Evolutionary conservation across 371 early-diverging fungal species (phyloP).

Genomic region (Mucor saturninus): DNA sequence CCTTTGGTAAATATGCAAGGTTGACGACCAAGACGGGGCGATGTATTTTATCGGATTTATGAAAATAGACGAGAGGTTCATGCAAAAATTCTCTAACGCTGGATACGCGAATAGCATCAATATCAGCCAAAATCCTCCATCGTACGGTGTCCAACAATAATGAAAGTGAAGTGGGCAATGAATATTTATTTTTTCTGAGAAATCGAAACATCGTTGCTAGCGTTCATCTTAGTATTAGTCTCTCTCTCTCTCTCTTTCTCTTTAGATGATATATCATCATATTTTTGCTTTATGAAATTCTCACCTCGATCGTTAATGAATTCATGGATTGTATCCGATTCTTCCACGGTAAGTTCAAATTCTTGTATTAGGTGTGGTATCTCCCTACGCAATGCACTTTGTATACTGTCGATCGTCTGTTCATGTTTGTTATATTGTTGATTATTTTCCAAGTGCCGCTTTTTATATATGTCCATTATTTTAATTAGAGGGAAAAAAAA

Average conservation of each 20-base stretch:
- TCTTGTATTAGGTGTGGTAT: constrained; percentile 46
- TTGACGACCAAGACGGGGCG: constrained; percentile 47
- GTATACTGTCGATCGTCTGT: constrained; percentile 37
- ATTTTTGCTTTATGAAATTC: too few relatives aligned
- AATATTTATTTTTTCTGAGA: constrained; percentile 40
- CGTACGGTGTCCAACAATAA: constrained; percentile 42
- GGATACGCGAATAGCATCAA: constrained; percentile 28
- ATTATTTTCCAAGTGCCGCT: constrained; percentile 25
- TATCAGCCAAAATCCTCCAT: constrained; percentile 43
- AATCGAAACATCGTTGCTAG: constrained; percentile 51
- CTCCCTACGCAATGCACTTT: constrained; percentile 42
- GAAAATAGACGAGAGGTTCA: constrained; percentile 44
- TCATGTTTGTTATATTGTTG: constrained; percentile 30
- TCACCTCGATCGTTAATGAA: constrained; percentile 47
- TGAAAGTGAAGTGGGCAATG: constrained; percentile 41
- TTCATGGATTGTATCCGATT: constrained; percentile 33
- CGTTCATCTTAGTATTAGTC: background rate
- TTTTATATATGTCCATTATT: constrained; percentile 15
- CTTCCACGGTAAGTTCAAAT: constrained; percentile 28
- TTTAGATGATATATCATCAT: background rate
- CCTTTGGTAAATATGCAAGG: constrained; percentile 34
- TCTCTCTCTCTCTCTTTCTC: background rate
- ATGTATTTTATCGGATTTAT: constrained; percentile 33
- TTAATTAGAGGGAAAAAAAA: background rate
- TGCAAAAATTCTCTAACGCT: constrained; percentile 27